Evolutionary conservation across 805 yeast species (phyloP).

Genomic region (Ogataea glucozyma): DNA sequence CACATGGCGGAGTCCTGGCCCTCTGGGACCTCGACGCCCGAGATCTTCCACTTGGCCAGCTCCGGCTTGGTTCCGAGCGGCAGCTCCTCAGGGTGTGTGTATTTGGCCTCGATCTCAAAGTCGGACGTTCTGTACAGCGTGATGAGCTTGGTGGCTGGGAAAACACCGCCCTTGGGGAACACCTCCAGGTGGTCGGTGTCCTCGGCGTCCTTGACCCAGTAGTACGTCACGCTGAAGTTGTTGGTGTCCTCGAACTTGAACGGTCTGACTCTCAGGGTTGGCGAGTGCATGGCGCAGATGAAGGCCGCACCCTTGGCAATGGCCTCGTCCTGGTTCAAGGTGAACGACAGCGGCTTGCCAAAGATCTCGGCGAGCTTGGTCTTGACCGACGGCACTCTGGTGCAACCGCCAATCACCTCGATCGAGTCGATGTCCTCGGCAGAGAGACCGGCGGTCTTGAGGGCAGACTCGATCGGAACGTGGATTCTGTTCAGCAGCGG

Average conservation of each 20-base stretch:
- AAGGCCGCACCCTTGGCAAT: slow-evolving; percentile 99
- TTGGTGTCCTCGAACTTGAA: slow-evolving; percentile 97
- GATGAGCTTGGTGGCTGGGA: slow-evolving; percentile 94
- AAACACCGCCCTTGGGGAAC: slow-evolving; percentile 89
- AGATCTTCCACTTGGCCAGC: slow-evolving; percentile 82
- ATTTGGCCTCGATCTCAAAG: slow-evolving; percentile 82
- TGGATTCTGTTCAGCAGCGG: slow-evolving; percentile 79
- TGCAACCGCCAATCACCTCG: slow-evolving; percentile 97
- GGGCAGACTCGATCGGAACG: slow-evolving; percentile 78
- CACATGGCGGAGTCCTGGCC: slow-evolving; percentile 79
- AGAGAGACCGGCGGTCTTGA: slow-evolving; percentile 73
- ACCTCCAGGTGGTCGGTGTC: slow-evolving; percentile 93
- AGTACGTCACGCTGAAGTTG: slow-evolving; percentile 88
- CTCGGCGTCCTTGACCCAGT: slow-evolving; percentile 92
- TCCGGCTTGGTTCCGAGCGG: slow-evolving; percentile 66
- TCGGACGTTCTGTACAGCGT: slow-evolving; percentile 91
- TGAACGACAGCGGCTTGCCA: slow-evolving; percentile 84
- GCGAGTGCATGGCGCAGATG: slow-evolving; percentile 98
- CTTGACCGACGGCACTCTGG: slow-evolving; percentile 95
- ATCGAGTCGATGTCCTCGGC: slow-evolving; percentile 80
- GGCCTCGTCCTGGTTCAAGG: slow-evolving; percentile 98
- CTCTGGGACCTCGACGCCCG: slow-evolving; percentile 79
- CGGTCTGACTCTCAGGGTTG: slow-evolving; percentile 97
- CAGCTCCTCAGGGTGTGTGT: slow-evolving; percentile 71
- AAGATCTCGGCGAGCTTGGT: slow-evolving; percentile 75